Percentiles rank a stretch among this genome's conserved stretches.
phyloP scores from a whole-genome alignment of 2,329 filamentous ascomycete genomes.

The Pseudocercospora fijiensis region DNA sequence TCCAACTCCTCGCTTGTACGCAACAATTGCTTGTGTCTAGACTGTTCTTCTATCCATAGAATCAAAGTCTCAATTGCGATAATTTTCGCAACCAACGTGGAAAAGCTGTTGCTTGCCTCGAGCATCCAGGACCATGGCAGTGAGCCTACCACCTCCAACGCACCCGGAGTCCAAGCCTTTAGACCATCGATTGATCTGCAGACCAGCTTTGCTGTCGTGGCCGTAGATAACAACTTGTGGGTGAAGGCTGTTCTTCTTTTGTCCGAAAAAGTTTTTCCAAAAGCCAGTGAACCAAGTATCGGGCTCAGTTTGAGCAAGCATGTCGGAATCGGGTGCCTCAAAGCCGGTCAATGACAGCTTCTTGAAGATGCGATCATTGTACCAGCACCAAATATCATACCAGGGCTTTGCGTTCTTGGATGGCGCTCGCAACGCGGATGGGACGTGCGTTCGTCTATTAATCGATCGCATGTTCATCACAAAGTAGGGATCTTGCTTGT shows the following conservation, averaged over 20 bases:
- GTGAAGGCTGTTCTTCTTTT: slow-evolving; percentile 45
- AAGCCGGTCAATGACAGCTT: slow-evolving; percentile 26
- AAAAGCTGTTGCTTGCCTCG: slow-evolving; percentile 40
- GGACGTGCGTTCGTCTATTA: slow-evolving; percentile 60
- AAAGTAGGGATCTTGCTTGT: slow-evolving; percentile 71
- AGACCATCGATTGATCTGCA: slow-evolving; percentile 67
- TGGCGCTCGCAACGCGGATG: slow-evolving; percentile 44
- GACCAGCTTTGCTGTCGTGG: slow-evolving; percentile 74
- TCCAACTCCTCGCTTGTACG: slow-evolving; percentile 22
- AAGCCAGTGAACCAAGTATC: slow-evolving; percentile 13
- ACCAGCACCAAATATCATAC: slow-evolving; percentile 38
- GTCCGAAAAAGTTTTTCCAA: slow-evolving; percentile 28
- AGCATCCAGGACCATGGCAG: slow-evolving; percentile 71
- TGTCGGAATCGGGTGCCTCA: slow-evolving; percentile 11
- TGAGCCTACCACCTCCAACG: slow-evolving; percentile 70
- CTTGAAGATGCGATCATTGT: slow-evolving; percentile 34
- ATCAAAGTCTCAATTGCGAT: slow-evolving; percentile 22
- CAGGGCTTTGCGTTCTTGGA: slow-evolving; percentile 33
- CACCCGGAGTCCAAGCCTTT: slow-evolving; percentile 87
- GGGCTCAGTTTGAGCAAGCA: slow-evolving; percentile 6
- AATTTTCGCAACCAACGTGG: slow-evolving; percentile 45
- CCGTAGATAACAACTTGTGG: slow-evolving; percentile 74
- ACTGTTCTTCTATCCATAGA: not conserved
- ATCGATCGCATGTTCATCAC: slow-evolving; percentile 93
- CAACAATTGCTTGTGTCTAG: slow-evolving; percentile 2